Evolutionary conservation across 192 early-diverging fungal genomes (phyloP), one percentile per base, ranked within the genome.

Genomic region (Coemansia sp.): DNA sequence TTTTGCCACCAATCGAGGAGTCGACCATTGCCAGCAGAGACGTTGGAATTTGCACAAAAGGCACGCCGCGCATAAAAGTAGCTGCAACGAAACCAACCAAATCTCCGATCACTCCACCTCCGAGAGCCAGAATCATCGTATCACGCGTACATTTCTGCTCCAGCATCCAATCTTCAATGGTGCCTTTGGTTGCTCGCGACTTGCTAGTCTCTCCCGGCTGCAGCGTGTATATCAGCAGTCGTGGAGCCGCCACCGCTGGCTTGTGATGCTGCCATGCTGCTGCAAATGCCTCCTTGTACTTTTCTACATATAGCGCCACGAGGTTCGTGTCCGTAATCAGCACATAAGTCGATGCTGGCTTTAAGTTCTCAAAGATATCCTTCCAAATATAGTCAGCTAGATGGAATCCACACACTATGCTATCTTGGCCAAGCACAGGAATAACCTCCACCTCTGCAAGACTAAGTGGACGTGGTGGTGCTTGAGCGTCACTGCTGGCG

Each of bases 101-200:
- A 76, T 99, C 97, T 52, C 97, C 95, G 70, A 99, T 93, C 0
- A 98, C 96, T 5, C 96, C 96, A 44, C 95, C 97, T 62, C 97
- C 97, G 49, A 99, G 85, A 0, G 95, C 95, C 28, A 99, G 73
- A 48, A 99, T 83, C 62, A 90, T 89, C 2, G 93, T 92, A 71
- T 99, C 97, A 49, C 97, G 85, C 26, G 94, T 97, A 73, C 94
- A 96, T 18, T 85, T 84, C 49, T 93, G 59, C 19, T 68, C 63
- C 21, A 99, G 86, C 74, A 96, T 86, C 82, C 87, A 99, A 80
- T 99, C 95, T 69, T 99, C 95, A 55, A 97, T 90, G 21, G 76
- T 74, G 49, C 84, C 88, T 82, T 97, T 99, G 22, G 84, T 88
- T 44, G 87, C 89, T 25, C 97, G 79, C 44, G 93, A 93, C 83